Conservation (phyloP, 352 stramenopile species). For the Phytopythium oedochilum region DNA sequence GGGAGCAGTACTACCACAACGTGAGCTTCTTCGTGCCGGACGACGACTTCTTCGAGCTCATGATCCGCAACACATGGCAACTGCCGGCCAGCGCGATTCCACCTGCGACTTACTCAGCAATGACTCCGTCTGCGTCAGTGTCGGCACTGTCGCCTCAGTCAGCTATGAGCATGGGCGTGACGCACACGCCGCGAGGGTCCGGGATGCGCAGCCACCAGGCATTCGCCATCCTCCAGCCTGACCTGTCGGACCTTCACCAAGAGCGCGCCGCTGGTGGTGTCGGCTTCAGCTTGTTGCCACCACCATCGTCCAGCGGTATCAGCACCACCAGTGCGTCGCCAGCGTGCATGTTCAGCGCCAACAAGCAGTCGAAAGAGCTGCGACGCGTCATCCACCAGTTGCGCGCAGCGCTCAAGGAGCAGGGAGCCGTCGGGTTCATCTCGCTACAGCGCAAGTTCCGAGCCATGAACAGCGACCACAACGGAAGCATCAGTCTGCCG, state of each 20-base stretch:
- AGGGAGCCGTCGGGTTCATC: constrained; percentile 69
- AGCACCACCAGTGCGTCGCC: not conserved
- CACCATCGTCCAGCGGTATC: not conserved
- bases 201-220: constrained; percentile 51
- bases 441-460: constrained; percentile 71
- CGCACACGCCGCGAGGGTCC: constrained; percentile 19
- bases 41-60: constrained; percentile 90
- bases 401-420: constrained; percentile 47
- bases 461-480: constrained; percentile 70
- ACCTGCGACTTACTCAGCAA: not conserved
- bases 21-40: constrained; percentile 81
- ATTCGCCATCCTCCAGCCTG: constrained; percentile 58
- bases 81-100: constrained; percentile 13
- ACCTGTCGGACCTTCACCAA: constrained; percentile 40
- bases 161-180: not conserved
- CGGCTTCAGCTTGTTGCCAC: not conserved
- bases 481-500: constrained; percentile 53
- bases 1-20: constrained; percentile 88
- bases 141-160: not conserved
- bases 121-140: not conserved
- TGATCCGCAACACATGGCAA: constrained; percentile 87
- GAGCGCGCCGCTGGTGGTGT: constrained; percentile 2
- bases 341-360: constrained; percentile 14
- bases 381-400: constrained; percentile 51
- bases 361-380: constrained; percentile 58